These are phyloP conservation scores for Phytophthora megakarya DNA, from an alignment of 352 stramenopile species.

Conservation along the genomic window DNA sequence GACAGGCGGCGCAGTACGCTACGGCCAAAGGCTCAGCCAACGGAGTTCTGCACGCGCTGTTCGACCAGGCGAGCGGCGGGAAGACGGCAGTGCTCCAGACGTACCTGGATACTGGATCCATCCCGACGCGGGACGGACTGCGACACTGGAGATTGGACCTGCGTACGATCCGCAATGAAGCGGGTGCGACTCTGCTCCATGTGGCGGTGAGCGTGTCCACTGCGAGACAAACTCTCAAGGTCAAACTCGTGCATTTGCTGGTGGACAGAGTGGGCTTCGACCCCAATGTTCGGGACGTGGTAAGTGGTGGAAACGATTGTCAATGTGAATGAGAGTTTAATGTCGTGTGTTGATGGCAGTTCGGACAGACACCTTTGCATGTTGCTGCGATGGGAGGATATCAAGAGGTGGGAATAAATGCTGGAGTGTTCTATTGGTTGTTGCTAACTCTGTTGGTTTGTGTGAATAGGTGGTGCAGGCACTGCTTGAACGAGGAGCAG, in stretches of 20 bases:
- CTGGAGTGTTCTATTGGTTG: too few relatives aligned
- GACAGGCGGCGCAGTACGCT: constrained; percentile 59
- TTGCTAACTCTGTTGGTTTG: constrained; percentile 8
- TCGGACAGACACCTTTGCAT: constrained; percentile 77
- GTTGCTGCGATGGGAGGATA: constrained; percentile 72
- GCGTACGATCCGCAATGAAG: constrained; percentile 66
- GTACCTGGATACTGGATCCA: constrained; percentile 74
- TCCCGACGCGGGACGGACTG: constrained; percentile 77
- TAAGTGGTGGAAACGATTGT: constrained; percentile 17
- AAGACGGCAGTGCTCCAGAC: constrained; percentile 58
- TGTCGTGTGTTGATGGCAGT: constrained; percentile 41
- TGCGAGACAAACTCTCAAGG: constrained; percentile 65
- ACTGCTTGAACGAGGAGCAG: constrained; percentile 54
- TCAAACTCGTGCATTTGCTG: constrained; percentile 70
- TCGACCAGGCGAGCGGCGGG: constrained; percentile 67
- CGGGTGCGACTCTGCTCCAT: constrained; percentile 66
- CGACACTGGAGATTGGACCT: constrained; percentile 76
- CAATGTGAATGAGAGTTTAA: not conserved
- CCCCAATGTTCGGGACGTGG: constrained; percentile 67
- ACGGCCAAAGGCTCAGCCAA: constrained; percentile 77
- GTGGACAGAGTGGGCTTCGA: constrained; percentile 76
- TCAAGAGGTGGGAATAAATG: too few relatives aligned
- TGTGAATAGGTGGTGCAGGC: constrained; percentile 48
- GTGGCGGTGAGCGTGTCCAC: constrained; percentile 71
- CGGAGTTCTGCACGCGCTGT: constrained; percentile 75